phyloP scores from a whole-genome alignment of 2,329 filamentous ascomycete species.

The Aspergillus quadrilineatus region DNA sequence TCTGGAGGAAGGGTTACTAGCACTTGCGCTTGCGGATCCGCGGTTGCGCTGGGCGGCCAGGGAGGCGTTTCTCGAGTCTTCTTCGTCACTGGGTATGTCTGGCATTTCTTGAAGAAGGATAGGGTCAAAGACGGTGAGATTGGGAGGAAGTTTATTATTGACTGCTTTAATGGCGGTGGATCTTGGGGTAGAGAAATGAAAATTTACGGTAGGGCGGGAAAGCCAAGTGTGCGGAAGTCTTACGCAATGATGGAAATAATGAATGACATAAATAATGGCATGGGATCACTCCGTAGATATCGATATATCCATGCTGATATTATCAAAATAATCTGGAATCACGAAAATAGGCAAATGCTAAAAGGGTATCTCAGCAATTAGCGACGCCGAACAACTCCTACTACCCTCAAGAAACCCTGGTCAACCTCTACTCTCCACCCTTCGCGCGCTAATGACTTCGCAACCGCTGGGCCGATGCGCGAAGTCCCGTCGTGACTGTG shows the following conservation, averaged over 20 bases:
- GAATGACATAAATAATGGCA: not conserved
- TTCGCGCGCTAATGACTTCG: conserved; percentile 68
- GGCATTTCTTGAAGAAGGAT: conserved; percentile 21
- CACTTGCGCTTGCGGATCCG: conserved; percentile 1
- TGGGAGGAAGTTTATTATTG: not conserved
- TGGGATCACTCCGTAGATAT: not conserved
- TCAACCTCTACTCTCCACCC: conserved; percentile 80
- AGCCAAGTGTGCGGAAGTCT: conserved; percentile 3
- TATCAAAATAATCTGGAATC: not conserved
- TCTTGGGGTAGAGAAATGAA: not conserved
- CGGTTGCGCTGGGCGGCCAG: conserved; percentile 41
- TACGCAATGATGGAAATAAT: not conserved
- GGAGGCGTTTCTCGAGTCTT: conserved; percentile 49
- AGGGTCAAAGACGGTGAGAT: not conserved
- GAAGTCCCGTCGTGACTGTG: conserved; percentile 77
- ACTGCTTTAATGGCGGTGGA: not conserved
- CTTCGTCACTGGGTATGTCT: conserved; percentile 33
- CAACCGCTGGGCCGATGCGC: conserved; percentile 76
- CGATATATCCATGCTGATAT: not conserved
- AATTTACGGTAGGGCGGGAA: conserved; percentile 7
- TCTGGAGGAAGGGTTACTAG: conserved; percentile 25
- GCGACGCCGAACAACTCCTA: conserved; percentile 50
- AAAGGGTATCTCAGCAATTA: conserved; percentile 25
- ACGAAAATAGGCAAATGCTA: not conserved
- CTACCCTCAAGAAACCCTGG: conserved; percentile 69